phyloP scores from a whole-genome alignment of 2,329 filamentous ascomycete species.

The Ophiocordyceps sinensis region DNA sequence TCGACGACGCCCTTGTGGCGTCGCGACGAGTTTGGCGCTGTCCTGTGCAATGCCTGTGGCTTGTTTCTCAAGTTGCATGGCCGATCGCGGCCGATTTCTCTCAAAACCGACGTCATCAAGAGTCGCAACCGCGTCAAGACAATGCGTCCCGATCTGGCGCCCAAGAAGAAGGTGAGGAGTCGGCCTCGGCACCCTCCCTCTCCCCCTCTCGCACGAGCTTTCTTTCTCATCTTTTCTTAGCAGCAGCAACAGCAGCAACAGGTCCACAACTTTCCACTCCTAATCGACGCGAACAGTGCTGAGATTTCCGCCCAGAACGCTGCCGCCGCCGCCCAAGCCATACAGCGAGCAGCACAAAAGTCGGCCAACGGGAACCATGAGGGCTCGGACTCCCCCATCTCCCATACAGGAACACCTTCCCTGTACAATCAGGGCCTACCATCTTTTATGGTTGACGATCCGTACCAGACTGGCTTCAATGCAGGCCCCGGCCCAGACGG shows the following conservation, averaged over 20 bases:
- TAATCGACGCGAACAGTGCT: slow-evolving; percentile 42
- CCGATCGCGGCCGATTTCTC: slow-evolving; percentile 78
- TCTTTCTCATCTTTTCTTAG: neutral
- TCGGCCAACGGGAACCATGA: slow-evolving; percentile 58
- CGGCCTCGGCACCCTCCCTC: neutral
- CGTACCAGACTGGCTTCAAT: slow-evolving; percentile 41
- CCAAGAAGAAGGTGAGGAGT: slow-evolving; percentile 63
- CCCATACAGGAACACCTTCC: slow-evolving; percentile 63
- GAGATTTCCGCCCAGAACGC: slow-evolving; percentile 34
- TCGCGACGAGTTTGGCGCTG: slow-evolving; percentile 86
- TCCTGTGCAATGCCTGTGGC: slow-evolving; percentile 96
- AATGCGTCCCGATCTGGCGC: slow-evolving; percentile 58
- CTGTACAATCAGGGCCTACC: slow-evolving; percentile 63
- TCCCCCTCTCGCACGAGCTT: neutral
- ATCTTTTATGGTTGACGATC: slow-evolving; percentile 64
- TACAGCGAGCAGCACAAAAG: slow-evolving; percentile 54
- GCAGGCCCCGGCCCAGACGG: slow-evolving; percentile 27
- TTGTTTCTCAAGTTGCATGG: slow-evolving; percentile 96
- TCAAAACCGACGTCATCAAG: slow-evolving; percentile 99
- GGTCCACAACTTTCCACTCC: slow-evolving; percentile 22
- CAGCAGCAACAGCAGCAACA: slow-evolving; percentile 23
- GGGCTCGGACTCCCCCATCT: slow-evolving; percentile 63
- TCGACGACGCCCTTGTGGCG: slow-evolving; percentile 96
- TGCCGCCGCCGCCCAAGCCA: slow-evolving; percentile 38
- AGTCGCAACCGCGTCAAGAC: slow-evolving; percentile 97